A percentile compares a stretch with the other conserved stretches of the same genome.
Evolutionary conservation across 805 yeast species (phyloP).

Genomic region (Candida odintsovae): DNA sequence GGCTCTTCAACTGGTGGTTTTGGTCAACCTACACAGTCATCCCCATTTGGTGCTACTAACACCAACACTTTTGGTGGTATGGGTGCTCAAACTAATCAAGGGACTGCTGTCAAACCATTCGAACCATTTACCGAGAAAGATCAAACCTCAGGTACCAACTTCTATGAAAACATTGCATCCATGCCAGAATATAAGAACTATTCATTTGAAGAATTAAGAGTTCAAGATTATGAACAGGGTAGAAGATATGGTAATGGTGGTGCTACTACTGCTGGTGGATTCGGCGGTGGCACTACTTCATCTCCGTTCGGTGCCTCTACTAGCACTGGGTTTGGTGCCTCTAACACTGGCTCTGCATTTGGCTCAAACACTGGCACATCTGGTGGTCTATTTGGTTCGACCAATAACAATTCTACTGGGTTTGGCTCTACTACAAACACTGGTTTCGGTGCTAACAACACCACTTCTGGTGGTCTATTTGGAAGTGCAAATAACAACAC

Average conservation of each 20-base stretch:
- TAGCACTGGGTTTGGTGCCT: conserved; percentile 11
- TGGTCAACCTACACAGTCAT: conserved; percentile 25
- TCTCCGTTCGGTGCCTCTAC: conserved; percentile 32
- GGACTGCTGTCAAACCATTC: conserved; percentile 70
- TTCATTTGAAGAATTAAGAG: conserved; percentile 84
- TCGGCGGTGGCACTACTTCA: conserved; percentile 30
- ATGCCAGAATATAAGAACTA: conserved; percentile 88
- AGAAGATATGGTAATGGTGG: conserved; percentile 51
- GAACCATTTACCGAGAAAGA: conserved; percentile 71
- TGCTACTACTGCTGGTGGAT: conserved; percentile 26
- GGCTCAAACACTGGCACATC: conserved; percentile 22
- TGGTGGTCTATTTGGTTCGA: conserved; percentile 32
- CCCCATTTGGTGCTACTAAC: conserved; percentile 35
- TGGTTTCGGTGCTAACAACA: conserved; percentile 11
- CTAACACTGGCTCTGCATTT: conserved; percentile 20
- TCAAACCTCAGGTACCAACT: conserved; percentile 46
- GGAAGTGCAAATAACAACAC: conserved; percentile 24
- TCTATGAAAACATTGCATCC: conserved; percentile 68
- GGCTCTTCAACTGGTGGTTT: conserved; percentile 20
- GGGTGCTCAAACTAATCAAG: conserved; percentile 39
- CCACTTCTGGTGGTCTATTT: conserved; percentile 23
- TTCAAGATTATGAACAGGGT: conserved; percentile 77
- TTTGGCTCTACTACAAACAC: conserved; percentile 8
- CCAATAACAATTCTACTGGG: conserved; percentile 17
- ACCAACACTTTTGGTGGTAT: conserved; percentile 8